Evolutionary conservation across 495 filamentous ascomycete species (phyloP).

Genomic region (Tuber melanosporum): DNA sequence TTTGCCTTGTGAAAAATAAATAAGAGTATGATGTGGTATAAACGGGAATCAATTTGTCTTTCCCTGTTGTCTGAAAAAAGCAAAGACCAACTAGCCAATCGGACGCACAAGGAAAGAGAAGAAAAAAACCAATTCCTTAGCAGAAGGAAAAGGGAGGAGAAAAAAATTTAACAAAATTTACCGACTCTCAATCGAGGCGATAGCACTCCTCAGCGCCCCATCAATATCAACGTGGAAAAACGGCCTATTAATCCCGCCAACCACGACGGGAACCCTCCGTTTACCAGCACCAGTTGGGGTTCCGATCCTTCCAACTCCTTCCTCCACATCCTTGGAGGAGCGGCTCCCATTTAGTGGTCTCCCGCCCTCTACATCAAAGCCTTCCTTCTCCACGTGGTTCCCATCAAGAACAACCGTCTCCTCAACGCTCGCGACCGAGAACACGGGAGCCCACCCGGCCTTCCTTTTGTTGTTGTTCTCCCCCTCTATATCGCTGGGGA

Average conservation of each 20-base stretch:
- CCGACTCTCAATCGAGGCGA: slow-evolving; percentile 60
- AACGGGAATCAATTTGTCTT: background rate
- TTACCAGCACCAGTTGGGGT: slow-evolving; percentile 46
- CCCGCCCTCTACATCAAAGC: slow-evolving; percentile 21
- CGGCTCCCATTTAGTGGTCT: slow-evolving; percentile 11
- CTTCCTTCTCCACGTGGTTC: slow-evolving; percentile 31
- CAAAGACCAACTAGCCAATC: background rate
- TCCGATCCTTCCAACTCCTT: slow-evolving; percentile 1
- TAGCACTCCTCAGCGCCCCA: slow-evolving; percentile 80
- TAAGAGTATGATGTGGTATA: background rate
- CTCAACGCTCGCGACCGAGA: slow-evolving; percentile 84
- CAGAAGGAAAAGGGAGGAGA: background rate
- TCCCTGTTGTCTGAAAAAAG: background rate
- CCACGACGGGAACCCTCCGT: slow-evolving; percentile 57
- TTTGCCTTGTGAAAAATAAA: background rate
- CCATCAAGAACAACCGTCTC: slow-evolving; percentile 61
- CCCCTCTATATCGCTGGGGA: slow-evolving; percentile 53
- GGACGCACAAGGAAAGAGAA: background rate
- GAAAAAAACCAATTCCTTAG: background rate
- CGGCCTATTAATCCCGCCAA: slow-evolving; percentile 80
- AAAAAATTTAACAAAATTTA: background rate
- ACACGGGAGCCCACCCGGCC: slow-evolving; percentile 88
- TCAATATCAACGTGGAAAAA: slow-evolving; percentile 94
- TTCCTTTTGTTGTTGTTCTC: slow-evolving; percentile 45
- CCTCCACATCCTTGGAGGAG: background rate